Base-by-base conservation (phyloP, 2,329 filamentous ascomycete species). In the Aspergillus unguis region DNA sequence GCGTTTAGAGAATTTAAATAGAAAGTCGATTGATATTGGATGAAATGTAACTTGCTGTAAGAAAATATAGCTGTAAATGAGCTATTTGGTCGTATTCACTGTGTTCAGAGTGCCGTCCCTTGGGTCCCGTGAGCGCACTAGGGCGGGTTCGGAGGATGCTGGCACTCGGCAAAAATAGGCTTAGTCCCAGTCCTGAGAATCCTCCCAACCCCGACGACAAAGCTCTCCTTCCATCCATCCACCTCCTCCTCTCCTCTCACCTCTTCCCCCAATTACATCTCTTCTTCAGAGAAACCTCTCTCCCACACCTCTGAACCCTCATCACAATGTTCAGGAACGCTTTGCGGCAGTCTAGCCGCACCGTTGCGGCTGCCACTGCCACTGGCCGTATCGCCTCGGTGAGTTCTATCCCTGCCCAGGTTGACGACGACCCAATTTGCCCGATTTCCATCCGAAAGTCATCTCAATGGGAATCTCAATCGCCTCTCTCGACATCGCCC, bases 321-420 rank as follows among this genome's bases (percentile, higher is more conserved):
- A 62, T 76, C 75, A 83, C 77, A 80, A 96, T 97, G 92, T 95
- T 96, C 85, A 90, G 92, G 82, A 95, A 89, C 86, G 92, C 92
- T 83, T 85, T 97, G 81, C 86, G 92, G 83, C 91, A 95, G 84
- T 95, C 91, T 78, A 88, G 88, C 82, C 91, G 92, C 83, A 88
- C 89, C 79, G 89, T 92, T 80, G 88, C 90, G 82, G 90, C 90
- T 81, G 85, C 95, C 81, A 90, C 90, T 87, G 88, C 90, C 74
- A 84, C 88, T 73, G 85, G 90, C 84, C 90, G 91, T 84, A 85
- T 95, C 81, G 87, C 87, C 78, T 87, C 86, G 80, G 94, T 97
- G 92, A 87, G 92, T 95, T 76, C 72, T 71, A 74, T 71, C 71
- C 73, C 71, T 72, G 69, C 71, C 70, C 67, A 71, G 66, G 62